Evolutionary conservation across 1,139 yeast species (phyloP).

Genomic region (Sugiyamaella castrensis): DNA sequence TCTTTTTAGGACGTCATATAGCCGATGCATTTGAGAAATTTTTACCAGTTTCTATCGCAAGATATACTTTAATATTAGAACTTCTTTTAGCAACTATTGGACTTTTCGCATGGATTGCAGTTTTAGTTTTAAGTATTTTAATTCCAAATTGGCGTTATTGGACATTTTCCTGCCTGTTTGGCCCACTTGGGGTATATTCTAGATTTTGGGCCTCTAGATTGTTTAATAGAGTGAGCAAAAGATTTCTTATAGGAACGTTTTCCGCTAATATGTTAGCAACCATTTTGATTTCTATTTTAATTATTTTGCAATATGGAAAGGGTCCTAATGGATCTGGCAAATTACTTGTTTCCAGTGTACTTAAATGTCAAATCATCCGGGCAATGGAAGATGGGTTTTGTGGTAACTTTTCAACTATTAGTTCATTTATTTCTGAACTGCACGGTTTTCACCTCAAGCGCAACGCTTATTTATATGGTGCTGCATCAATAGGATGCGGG

Average conservation of each 20-base stretch:
- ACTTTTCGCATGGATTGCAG: slow-evolving; percentile 42
- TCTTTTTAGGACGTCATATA: slow-evolving; percentile 45
- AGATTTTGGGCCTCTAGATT: slow-evolving; percentile 55
- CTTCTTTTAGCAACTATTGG: slow-evolving; percentile 31
- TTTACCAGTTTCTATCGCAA: slow-evolving; percentile 10
- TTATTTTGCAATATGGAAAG: slow-evolving; percentile 50
- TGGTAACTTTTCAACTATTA: slow-evolving; percentile 73
- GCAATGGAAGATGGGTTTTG: slow-evolving; percentile 72
- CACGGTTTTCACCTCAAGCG: slow-evolving; percentile 38
- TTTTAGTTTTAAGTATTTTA: slow-evolving; percentile 44
- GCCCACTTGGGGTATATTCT: slow-evolving; percentile 63
- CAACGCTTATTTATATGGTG: slow-evolving; percentile 44
- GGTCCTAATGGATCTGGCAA: slow-evolving; percentile 11
- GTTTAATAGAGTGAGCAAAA: slow-evolving; percentile 41
- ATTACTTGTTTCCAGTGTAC: slow-evolving; percentile 36
- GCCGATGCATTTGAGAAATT: slow-evolving; percentile 23
- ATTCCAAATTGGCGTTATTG: slow-evolving; percentile 56
- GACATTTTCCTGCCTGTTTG: slow-evolving; percentile 56
- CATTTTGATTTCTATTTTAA: slow-evolving; percentile 52
- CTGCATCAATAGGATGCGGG: slow-evolving; percentile 37
- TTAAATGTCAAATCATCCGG: slow-evolving; percentile 50
- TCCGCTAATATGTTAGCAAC: slow-evolving; percentile 63
- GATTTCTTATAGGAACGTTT: slow-evolving; percentile 74
- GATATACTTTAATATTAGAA: slow-evolving; percentile 15
- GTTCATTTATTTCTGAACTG: slow-evolving; percentile 72